These are phyloP conservation scores for Dryadomyces quercivorus DNA, from an alignment of 2,329 filamentous ascomycete genomes.

Conservation along the genomic window DNA sequence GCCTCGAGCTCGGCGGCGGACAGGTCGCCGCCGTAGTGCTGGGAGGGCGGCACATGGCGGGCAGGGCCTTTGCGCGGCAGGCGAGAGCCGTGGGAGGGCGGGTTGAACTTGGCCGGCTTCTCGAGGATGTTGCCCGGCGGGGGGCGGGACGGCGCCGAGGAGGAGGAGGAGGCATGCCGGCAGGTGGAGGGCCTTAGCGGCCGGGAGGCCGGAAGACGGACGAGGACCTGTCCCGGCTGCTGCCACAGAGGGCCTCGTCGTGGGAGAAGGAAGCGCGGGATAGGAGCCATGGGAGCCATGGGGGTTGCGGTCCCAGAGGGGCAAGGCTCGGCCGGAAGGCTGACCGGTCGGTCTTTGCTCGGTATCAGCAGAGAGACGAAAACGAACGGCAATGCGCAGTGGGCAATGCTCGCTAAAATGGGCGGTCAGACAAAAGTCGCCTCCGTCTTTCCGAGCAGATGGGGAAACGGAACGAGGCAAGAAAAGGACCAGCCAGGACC, in stretches of 20 bases:
- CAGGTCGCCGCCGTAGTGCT: conserved; percentile 64
- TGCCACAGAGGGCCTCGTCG: conserved; percentile 46
- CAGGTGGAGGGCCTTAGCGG: no score
- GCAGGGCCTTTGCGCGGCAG: conserved; percentile 39
- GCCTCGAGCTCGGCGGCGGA: conserved; percentile 51
- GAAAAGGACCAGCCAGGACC: no score
- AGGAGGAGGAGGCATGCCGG: neutral
- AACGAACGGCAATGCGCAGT: no score
- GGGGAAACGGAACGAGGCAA: neutral
- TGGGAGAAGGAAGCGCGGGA: conserved; percentile 58
- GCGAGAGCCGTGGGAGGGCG: conserved; percentile 74
- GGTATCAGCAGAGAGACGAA: no score
- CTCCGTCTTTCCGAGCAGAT: neutral
- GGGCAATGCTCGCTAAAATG: neutral
- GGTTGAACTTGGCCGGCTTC: conserved; percentile 81
- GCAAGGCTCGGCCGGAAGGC: neutral
- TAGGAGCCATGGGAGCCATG: conserved; percentile 27
- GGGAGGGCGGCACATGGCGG: conserved; percentile 31
- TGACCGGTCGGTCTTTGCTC: neutral
- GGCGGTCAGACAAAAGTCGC: neutral
- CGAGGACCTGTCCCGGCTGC: conserved; percentile 3
- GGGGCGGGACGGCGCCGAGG: conserved; percentile 18
- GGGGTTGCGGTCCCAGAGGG: neutral
- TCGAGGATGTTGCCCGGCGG: conserved; percentile 50
- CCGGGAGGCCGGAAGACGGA: neutral